Evolutionary conservation across 345 rosid genomes (phyloP).

Genomic region (Gossypium raimondii): DNA sequence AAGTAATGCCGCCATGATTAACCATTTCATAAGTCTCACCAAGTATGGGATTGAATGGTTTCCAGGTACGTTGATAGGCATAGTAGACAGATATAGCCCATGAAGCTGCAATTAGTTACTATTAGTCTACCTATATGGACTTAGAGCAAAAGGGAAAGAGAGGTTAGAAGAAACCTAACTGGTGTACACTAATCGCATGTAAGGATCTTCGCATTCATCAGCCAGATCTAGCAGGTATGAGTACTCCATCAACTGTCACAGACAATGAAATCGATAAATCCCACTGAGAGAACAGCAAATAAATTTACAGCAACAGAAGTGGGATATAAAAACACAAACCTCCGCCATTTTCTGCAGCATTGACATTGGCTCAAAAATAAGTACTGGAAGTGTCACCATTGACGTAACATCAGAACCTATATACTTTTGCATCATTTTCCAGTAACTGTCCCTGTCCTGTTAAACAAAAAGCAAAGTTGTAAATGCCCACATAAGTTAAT

Average conservation of each 20-base stretch:
- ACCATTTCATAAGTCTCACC: slow-evolving; percentile 94
- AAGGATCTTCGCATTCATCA: slow-evolving; percentile 89
- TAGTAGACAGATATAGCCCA: slow-evolving; percentile 91
- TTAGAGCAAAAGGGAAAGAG: slow-evolving; percentile 3
- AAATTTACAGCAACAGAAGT: neutral
- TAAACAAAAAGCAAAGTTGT: neutral
- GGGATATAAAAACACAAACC: slow-evolving; percentile 43
- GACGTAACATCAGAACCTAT: slow-evolving; percentile 93
- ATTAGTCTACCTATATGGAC: slow-evolving; percentile 13
- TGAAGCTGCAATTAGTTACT: slow-evolving; percentile 53
- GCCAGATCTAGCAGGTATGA: slow-evolving; percentile 83
- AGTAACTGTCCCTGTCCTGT: slow-evolving; percentile 87
- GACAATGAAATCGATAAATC: slow-evolving; percentile 11
- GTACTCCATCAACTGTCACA: slow-evolving; percentile 88
- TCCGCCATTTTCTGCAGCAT: slow-evolving; percentile 98
- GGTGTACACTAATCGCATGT: slow-evolving; percentile 91
- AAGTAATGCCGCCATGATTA: slow-evolving; percentile 66
- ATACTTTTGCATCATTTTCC: slow-evolving; percentile 99
- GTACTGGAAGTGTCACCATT: slow-evolving; percentile 93
- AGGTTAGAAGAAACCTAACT: slow-evolving; percentile 37
- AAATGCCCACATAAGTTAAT: neutral
- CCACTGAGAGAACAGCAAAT: slow-evolving; percentile 8
- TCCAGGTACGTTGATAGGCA: slow-evolving; percentile 91
- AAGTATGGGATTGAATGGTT: slow-evolving; percentile 97
- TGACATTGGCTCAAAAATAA: slow-evolving; percentile 91